Base-by-base conservation (phyloP, 345 rosid genomes). In the Populus davidiana region DNA sequence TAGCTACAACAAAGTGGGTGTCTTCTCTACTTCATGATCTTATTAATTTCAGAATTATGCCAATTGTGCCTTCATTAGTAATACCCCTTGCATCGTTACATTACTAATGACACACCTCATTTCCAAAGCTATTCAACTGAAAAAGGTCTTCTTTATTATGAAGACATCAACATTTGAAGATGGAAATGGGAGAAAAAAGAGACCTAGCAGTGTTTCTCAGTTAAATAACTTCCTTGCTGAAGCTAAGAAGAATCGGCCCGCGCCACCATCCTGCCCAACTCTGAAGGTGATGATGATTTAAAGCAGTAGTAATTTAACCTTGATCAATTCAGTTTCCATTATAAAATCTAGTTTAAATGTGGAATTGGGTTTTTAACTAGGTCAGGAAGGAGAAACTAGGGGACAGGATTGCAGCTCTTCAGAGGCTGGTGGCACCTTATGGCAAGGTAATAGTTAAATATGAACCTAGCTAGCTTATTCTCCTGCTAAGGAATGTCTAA, bases 401-500 rank as follows among this genome's bases (percentile, higher is more conserved):
- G 70, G 93, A 90, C 82, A 80, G 87, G 82, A 81, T 91, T 76
- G 88, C 93, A 82, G 83, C 89, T 71, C 91, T 91, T 77, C 93
- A 90, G 77, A 87, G 88, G 85, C 20, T 91, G 78, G 93, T 89
- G 81, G 89, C 96, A 76, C 96, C 96, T 76, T 91, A 85, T 85
- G 90, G 93, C 71, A 91, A 89, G 91, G 90, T 88, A 73, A 87
- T 86, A 74, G 5, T 27, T 17, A 61, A 33, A 9, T 56, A 13
- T 16, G 11, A 0, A 59, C 62, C 41, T 31, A 3, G 23, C 35
- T 31, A 2, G 23, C 35, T 33, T 33, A 33, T 56, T 56, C 63
- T 56, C 63, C 63, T n/a, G 62, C 9, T 13, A 8, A 31, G 33
- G 10, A 29, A 27, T 64, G 35, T 41, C 9, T 75, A 25, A 38